These are phyloP conservation scores for Mucor mucedo DNA, from an alignment of 371 early-diverging fungal species.

Conservation along the genomic window DNA sequence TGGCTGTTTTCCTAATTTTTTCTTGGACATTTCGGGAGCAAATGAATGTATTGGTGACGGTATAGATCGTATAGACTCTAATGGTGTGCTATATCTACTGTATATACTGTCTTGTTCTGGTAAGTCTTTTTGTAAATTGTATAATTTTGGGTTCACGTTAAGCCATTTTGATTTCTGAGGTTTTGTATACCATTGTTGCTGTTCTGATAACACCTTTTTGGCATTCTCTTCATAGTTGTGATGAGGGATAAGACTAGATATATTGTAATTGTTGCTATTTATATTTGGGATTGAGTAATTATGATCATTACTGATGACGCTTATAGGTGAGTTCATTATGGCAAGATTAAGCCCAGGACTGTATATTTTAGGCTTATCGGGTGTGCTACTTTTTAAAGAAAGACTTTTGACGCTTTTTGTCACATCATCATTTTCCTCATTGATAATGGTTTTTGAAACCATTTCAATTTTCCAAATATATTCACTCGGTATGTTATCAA, in stretches of 20 bases:
- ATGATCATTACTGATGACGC: not conserved
- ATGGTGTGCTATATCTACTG: constrained; percentile 8
- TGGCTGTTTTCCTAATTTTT: constrained; percentile 8
- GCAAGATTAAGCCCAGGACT: not conserved
- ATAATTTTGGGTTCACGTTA: constrained; percentile 9
- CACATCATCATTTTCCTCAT: not conserved
- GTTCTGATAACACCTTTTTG: not conserved
- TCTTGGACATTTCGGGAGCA: not conserved
- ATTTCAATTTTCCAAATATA: not conserved
- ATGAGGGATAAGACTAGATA: constrained; percentile 4
- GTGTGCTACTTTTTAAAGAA: not conserved
- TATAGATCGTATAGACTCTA: constrained; percentile 3
- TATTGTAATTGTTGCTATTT: not conserved
- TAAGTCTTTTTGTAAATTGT: not conserved
- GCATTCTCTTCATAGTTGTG: not conserved
- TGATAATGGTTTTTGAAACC: not conserved
- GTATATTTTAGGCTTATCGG: not conserved
- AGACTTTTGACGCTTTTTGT: not conserved
- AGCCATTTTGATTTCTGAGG: constrained; percentile 13
- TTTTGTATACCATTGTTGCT: not conserved
- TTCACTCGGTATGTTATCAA: not conserved
- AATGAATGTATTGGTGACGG: not conserved
- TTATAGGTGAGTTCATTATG: not conserved
- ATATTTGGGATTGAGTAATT: not conserved
- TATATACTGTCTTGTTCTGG: not conserved